Percentiles rank a stretch among this genome's conserved stretches.
Evolutionary conservation across 1,284 basidiomycete genomes (phyloP).

Genomic region (Sphagnurus paluster): DNA sequence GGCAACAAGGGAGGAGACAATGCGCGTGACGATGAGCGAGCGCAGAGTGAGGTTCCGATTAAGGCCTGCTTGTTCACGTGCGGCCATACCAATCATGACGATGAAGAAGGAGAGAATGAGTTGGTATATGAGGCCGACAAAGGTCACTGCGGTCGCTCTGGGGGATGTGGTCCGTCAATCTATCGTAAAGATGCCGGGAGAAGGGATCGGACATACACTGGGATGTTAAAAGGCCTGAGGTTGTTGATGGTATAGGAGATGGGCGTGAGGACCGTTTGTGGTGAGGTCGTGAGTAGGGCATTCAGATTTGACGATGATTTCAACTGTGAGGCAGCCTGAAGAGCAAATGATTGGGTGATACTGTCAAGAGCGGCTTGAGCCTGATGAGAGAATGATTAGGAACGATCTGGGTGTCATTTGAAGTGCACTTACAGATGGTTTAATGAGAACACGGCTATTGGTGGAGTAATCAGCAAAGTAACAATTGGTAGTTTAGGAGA

Average conservation of each 20-base stretch:
- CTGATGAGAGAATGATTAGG: conserved; percentile 9
- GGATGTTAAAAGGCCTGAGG: conserved; percentile 31
- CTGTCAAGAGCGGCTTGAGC: conserved; percentile 25
- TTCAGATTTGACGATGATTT: conserved; percentile 33
- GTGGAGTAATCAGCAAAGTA: neutral
- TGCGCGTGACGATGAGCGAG: conserved; percentile 57
- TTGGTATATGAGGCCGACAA: conserved; percentile 77
- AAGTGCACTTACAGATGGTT: conserved; percentile 25
- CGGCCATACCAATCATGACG: conserved; percentile 31
- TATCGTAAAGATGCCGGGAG: neutral
- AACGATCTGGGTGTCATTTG: neutral
- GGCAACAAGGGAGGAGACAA: conserved; percentile 49
- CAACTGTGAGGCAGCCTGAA: conserved; percentile 36
- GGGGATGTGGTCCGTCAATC: neutral
- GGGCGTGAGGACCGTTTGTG: conserved; percentile 33
- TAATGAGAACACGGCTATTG: conserved; percentile 32
- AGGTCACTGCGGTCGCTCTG: conserved; percentile 65
- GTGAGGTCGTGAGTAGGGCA: conserved; percentile 46
- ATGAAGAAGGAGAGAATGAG: conserved; percentile 54
- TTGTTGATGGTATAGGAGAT: conserved; percentile 31
- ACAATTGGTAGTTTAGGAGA: conserved; percentile 5
- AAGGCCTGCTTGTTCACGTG: conserved; percentile 43
- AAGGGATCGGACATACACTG: conserved; percentile 25
- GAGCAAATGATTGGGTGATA: conserved; percentile 33
- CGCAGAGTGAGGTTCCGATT: conserved; percentile 48